Percentiles rank a stretch among this genome's conserved stretches.
These are phyloP conservation scores for Eucalyptus curtisii DNA, from an alignment of 345 rosid genomes.

Conservation along the genomic window DNA sequence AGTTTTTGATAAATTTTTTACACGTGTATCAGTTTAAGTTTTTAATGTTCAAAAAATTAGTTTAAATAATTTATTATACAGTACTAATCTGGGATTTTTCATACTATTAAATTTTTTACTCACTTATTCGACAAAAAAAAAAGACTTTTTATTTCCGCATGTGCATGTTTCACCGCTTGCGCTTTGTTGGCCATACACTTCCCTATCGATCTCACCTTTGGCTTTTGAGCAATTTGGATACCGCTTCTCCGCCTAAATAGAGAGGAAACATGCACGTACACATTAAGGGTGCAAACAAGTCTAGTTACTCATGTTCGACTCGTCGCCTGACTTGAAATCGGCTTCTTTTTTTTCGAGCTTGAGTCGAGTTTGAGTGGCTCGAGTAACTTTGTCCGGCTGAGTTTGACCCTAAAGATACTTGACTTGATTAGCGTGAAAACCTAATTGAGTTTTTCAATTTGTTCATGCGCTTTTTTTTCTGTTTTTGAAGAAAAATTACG, in stretches of 20 bases:
- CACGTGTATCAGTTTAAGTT: accelerated
- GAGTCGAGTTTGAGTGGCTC: not conserved
- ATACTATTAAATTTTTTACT: no score
- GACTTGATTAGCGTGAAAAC: accelerated
- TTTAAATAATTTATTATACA: no score
- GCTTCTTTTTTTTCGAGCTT: not conserved
- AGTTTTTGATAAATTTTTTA: no score
- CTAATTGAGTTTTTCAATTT: not conserved
- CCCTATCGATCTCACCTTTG: not conserved
- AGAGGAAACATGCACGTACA: not conserved
- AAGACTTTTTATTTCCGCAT: no score
- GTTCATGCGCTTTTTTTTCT: not conserved
- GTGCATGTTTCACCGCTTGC: accelerated
- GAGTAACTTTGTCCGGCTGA: not conserved
- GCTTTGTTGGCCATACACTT: not conserved
- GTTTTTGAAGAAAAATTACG: not conserved
- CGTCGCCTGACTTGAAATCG: accelerated
- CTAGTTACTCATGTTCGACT: not conserved
- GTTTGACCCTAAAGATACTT: not conserved
- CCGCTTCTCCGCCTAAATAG: not conserved
- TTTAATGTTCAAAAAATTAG: no score
- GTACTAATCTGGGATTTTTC: no score
- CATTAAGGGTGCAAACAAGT: not conserved
- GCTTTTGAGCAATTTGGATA: not conserved
- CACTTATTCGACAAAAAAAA: no score